Base-by-base conservation (phyloP, 768 basidiomycete species). In the Lactarius hengduanensis region DNA sequence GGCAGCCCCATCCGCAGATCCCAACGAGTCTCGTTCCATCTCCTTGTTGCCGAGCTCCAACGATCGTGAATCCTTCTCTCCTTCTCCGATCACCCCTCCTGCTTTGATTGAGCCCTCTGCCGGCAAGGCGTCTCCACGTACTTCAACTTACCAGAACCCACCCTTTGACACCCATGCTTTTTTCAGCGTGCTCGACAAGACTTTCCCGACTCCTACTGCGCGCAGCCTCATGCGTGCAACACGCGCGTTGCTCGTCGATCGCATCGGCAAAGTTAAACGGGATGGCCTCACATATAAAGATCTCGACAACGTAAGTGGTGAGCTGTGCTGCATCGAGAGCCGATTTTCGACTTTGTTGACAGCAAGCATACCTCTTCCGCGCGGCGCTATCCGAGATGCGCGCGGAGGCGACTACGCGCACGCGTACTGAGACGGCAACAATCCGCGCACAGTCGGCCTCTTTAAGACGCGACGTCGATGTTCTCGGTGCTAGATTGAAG, bases 351-450 rank as follows among this genome's bases (percentile, higher is more conserved):
- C 30, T 22, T 47, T 65, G 28, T 61, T 45, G 36, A 53, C 72
- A 97, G 94, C 92, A 96, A 88, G 95, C 95, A 20, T 98, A 98
- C 76, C 80, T 98, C 38, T 97, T 97, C 77, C 87, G 89, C 56
- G 97, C 97, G 22, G 97, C 96, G 0, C 77, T 98, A 43, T 92
- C 92, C 2, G 95, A 98, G 75, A 80, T 96, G 57, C 84, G 93
- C 22, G 90, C 91, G 4, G 96, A 97, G 74, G 84, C 93, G 34
- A 88, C 89, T 4, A 85, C 93, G 72, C 85, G 84, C 59, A 88
- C 90, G 4, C 85, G 90, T 66, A 97, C 93, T 70, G 95, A 96
- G 72, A 87, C 86, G 47, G 86, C 92, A 15, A 81, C 89, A n/a
- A 85, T 98, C 65, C 83, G 87, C n/a, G 82, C 92, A 0, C 80